Base-by-base conservation (phyloP, 371 early-diverging fungal species). In the Rhizopus delemar region DNA sequence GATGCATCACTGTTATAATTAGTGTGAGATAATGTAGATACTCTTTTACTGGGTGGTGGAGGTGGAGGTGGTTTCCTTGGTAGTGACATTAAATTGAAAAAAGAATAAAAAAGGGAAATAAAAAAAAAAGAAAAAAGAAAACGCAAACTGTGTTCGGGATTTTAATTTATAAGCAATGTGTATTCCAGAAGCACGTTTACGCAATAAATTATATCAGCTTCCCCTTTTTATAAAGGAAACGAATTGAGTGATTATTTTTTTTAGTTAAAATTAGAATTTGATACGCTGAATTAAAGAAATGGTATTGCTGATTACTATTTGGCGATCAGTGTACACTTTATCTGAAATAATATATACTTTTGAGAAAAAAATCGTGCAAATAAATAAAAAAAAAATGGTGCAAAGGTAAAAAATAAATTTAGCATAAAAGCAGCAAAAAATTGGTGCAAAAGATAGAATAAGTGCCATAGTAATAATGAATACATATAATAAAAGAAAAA, bases 61-160 rank as follows among this genome's bases (percentile, higher is more conserved):
- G 63, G 66, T 22, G 70, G 63, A 7, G 56, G 57, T 53, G 43
- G 54, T 34, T 56, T 52, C 63, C 59, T 46, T 5, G 66, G 56
- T 32, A 53, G 38, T 50, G 45, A 38, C 57, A 66, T 9, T 62
- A 66, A 52, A 57, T 60, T 39, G 16, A 5, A 15, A 46, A 43
- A 41, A 41, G 41, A 33, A 39, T 5, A 41, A 54, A 12, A 8
- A 53, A 59, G 53, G 1, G 33, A n/a, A 16, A 13, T 36, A 52
- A 52, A 35, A 38, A 38, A 52, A 36, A 11, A 51, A 15, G 0
- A 15, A 31, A 31, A 15, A 31, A 2, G 32, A 39, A 39, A 39
- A 39, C 0, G 39, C 39, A 39, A 39, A 39, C 39, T 1, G 39
- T 39, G 39, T 39, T 11, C 22, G 53, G 51, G 34, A 13, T 33